phyloP scores from a whole-genome alignment of 768 basidiomycete species.

The Neoboletus subvelutipes region DNA sequence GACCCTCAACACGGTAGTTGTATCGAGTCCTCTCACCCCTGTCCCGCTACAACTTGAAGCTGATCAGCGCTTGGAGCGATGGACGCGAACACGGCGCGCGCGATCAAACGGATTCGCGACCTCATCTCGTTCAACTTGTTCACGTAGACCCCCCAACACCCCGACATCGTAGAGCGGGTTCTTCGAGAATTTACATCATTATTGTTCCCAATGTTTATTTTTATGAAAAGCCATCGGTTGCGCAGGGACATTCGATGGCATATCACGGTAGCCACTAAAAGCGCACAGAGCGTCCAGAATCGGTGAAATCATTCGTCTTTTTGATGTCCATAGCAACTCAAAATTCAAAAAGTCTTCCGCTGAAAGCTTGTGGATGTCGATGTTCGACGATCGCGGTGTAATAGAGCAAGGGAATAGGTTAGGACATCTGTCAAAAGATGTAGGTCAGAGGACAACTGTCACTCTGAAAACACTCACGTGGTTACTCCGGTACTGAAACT shows the following conservation, averaged over 20 bases:
- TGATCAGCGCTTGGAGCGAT: constrained; percentile 12
- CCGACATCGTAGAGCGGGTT: no score
- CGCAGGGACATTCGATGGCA: no score
- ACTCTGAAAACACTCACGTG: constrained; percentile 1
- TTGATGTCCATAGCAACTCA: neutral
- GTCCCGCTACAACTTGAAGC: no score
- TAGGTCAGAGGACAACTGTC: neutral
- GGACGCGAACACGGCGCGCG: constrained; percentile 4
- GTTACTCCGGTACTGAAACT: constrained; percentile 16
- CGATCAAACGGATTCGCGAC: constrained; percentile 4
- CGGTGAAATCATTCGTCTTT: no score
- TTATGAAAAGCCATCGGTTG: neutral
- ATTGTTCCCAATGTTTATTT: no score
- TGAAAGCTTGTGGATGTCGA: constrained; percentile 4
- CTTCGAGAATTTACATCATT: no score
- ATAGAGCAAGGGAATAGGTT: constrained; percentile 15
- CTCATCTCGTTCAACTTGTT: neutral
- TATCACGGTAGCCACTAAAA: no score
- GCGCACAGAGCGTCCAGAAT: no score
- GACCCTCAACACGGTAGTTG: no score
- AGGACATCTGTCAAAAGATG: constrained; percentile 9
- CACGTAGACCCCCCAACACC: no score
- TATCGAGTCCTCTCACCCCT: no score
- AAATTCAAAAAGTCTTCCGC: neutral
- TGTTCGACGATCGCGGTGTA: neutral